Base-by-base conservation (phyloP, 495 filamentous ascomycete genomes). In the Tetracladium setigerum region DNA sequence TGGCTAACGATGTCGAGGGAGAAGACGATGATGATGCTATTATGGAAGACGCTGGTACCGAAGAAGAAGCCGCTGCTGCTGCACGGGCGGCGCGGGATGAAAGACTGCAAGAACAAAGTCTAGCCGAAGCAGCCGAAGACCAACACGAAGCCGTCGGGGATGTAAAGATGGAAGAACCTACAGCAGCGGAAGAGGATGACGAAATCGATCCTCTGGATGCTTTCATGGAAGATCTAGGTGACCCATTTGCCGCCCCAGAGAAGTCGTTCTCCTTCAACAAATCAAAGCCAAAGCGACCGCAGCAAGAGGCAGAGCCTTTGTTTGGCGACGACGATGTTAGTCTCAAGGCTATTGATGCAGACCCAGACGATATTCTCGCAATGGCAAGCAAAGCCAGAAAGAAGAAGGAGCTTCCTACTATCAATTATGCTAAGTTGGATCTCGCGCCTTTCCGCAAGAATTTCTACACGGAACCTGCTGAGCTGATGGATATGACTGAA, bases 161-260 rank as follows among this genome's bases (percentile, higher is more conserved):
- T 52, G 60, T 66, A 9, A 46, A 67, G 5, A 80, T 74, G 71
- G 54, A 47, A 41, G 66, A 66, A 15, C 13, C 40, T 1, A 6
- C 33, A 14, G 8, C 38, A 15, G 35, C 34, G 24, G 53, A 77
- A 37, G 72, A 76, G 14, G 81, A 81, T 34, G 89, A 91, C 24
- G 89, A 95, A 16, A 64, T 87, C 44, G 92, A 99, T 64, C 89
- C 92, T 18, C 72, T 99, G 30, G 92, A 99, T 67, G 91, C 89
- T 9, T 99, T 89, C 67, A 97, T 99, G 92, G 83, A 81, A 39
- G 82, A 75, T 38, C 77, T 98, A 19, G 77, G 67, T n/a, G 74
- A 77, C 42, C 67, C 72, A 10, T 67, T 65, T 39, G 71, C 66
- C 6, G 59, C 62, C 5, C 68, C 58, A 13, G 54, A 54, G 43